Percentiles rank a stretch among this genome's conserved stretches.
These are phyloP conservation scores for Delonix regia DNA, from an alignment of 306 rosid genomes.

Conservation along the genomic window DNA sequence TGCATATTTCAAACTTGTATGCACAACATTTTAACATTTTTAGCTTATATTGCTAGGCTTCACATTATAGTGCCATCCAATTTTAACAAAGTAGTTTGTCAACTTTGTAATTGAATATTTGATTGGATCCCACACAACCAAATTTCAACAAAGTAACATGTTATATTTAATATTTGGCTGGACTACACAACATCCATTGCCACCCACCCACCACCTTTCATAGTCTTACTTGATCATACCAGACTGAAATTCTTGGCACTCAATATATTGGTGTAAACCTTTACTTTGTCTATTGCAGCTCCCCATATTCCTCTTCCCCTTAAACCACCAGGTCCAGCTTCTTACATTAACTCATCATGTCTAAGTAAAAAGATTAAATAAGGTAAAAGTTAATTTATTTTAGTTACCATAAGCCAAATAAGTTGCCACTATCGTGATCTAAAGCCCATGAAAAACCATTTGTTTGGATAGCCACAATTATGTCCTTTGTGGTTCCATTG, in stretches of 20 bases:
- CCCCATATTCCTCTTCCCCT: constrained; percentile 68
- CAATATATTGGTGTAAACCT: constrained; percentile 52
- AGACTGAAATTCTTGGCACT: constrained; percentile 51
- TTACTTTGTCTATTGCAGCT: constrained; percentile 53
- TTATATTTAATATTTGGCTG: no score
- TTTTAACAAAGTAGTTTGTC: no score
- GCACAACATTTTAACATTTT: no score
- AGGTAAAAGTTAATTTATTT: no score
- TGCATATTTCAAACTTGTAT: no score
- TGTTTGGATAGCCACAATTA: constrained; percentile 56
- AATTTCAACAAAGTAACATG: no score
- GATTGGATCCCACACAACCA: no score
- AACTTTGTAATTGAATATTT: no score
- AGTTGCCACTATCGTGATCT: constrained; percentile 44
- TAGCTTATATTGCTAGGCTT: no score
- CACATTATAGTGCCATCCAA: no score
- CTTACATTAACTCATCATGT: constrained; percentile 30
- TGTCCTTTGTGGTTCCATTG: constrained; percentile 36
- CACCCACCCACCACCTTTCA: constrained; percentile 64
- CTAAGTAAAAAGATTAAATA: neutral
- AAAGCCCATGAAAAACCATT: constrained; percentile 64
- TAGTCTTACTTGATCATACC: constrained; percentile 41
- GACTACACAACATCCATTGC: constrained; percentile 63
- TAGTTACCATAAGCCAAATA: constrained; percentile 43
- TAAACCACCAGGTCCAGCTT: constrained; percentile 59